Evolutionary conservation across 495 filamentous ascomycete genomes (phyloP).

Genomic region (Trichoderma orchidacearum): DNA sequence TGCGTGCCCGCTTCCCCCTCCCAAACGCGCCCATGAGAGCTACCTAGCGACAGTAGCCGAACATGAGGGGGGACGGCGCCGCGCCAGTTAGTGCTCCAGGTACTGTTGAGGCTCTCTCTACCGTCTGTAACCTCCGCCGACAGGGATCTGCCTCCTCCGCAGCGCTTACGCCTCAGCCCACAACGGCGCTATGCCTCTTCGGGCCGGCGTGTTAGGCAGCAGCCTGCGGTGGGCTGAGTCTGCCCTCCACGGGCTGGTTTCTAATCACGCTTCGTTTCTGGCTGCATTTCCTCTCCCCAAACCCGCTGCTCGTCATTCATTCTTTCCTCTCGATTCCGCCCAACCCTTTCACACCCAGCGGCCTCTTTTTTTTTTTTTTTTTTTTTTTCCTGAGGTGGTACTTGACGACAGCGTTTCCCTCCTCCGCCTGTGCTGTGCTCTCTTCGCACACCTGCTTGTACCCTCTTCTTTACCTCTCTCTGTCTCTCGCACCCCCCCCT

Average conservation of each 20-base stretch:
- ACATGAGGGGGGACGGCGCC: not conserved
- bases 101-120: not conserved
- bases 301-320: not conserved
- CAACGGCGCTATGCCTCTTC: not conserved
- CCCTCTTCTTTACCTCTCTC: not conserved
- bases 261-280: not conserved
- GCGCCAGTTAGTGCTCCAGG: not conserved
- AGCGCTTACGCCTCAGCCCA: constrained; percentile 1
- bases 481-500: not conserved
- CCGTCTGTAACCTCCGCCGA: not conserved
- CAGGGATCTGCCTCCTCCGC: not conserved
- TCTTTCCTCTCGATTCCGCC: not conserved
- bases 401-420: too few species aligned
- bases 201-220: not conserved
- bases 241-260: not conserved
- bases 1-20: too few species aligned
- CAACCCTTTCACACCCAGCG: not conserved
- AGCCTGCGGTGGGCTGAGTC: constrained; percentile 1
- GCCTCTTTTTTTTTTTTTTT: too few species aligned
- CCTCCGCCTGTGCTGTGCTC: not conserved
- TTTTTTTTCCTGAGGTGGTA: too few species aligned
- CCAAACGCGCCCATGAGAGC: too few species aligned
- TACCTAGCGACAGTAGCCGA: too few species aligned
- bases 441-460: not conserved
- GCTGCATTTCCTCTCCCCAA: not conserved